These are phyloP conservation scores for Diddensiella transvaalensis DNA, from an alignment of 805 yeast genomes.

Conservation along the genomic window DNA sequence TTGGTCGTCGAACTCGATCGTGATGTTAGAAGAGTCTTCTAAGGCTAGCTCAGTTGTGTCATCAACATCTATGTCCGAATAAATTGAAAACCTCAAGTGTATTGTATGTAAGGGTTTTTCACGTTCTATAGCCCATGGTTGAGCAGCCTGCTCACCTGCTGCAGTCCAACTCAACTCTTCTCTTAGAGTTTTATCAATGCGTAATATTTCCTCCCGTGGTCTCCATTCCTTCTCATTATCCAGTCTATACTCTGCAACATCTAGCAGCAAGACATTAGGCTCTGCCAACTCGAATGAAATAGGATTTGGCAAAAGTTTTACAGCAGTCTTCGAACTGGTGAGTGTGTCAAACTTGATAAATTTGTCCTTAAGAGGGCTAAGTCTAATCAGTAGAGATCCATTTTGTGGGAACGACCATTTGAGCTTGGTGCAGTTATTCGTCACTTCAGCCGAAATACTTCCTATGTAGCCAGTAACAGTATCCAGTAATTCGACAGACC, in stretches of 20 bases:
- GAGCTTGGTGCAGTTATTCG: background rate
- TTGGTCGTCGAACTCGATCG: background rate
- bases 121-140: constrained; percentile 1
- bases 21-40: background rate
- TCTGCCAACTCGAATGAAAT: constrained; percentile 2
- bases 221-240: background rate
- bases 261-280: constrained; percentile 8
- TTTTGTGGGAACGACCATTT: constrained; percentile 2
- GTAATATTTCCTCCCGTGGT: constrained; percentile 1
- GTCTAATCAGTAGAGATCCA: constrained; percentile 3
- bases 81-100: background rate
- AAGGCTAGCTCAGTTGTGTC: constrained; percentile 2
- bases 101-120: background rate
- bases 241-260: constrained; percentile 6
- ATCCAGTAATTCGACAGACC: constrained; percentile 5
- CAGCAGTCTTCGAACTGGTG: too few species aligned
- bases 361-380: background rate
- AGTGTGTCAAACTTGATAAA: background rate
- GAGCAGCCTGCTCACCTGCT: constrained; percentile 5
- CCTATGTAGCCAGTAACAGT: constrained; percentile 1
- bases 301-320: constrained; percentile 6
- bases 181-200: constrained; percentile 1
- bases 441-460: background rate
- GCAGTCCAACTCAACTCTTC: background rate
- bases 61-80: background rate